Base-by-base conservation (phyloP, 2,329 filamentous ascomycete species). In the Corinectria fuckeliana region DNA sequence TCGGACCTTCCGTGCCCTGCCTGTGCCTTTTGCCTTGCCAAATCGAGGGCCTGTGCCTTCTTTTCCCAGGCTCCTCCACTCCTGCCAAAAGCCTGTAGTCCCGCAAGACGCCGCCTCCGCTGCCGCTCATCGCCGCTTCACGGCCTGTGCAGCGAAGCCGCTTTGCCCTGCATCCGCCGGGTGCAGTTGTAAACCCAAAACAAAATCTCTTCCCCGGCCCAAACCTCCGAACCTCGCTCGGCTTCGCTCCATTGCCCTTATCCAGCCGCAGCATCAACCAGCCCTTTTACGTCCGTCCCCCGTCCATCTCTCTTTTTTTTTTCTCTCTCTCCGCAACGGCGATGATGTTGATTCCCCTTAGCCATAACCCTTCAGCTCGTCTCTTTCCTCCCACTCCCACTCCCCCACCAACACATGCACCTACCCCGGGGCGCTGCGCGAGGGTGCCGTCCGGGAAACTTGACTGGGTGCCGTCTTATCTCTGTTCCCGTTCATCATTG, bases 351-450 rank as follows among this genome's bases (percentile, higher is more conserved):
- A 45, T 58, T 58, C 50, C 28, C 56, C 53, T 49, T 47, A 44
- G 47, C 52, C 54, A 57, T 26, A 38, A 26, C 10, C 53, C 30
- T 41, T 39, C 32, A 42, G 11, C 18, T 34, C n/a, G 8, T 10
- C 45, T 44, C 30, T 18, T 28, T 45, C 18, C 34, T 52, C 55
- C 30, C 50, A 57, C 49, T 11, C 44, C 44, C 42, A 47, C 44
- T 13, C 34, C 30, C 28, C 42, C 52, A 18, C 44, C 39, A 41
- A 23, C 32, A 32, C 49, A 23, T 10, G 32, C 38, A 38, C 38
- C 56, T 44, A 58, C 56, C 56, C 50, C 56, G 56, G 56, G 50
- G 50, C 56, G 23, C 56, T 30, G 56, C 56, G 56, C 56, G 50
- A 50, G 56, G 56, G 56, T 38, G 44, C 36, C 42, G 50, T 44